These are phyloP conservation scores for Lignosus rhinocerotis DNA, from an alignment of 1,284 basidiomycete species.

Conservation along the genomic window DNA sequence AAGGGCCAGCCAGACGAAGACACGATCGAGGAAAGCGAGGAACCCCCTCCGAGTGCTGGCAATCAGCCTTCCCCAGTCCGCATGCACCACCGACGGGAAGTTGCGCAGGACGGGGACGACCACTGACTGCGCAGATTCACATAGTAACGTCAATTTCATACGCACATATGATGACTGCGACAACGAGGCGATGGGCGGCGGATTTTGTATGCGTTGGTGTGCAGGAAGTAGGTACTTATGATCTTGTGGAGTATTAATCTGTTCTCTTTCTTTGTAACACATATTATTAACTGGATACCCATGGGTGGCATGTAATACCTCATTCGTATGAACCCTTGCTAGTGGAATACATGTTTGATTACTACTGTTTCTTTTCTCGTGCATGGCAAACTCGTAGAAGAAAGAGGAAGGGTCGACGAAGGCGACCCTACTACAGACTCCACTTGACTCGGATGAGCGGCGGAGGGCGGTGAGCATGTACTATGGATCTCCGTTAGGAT, in stretches of 20 bases:
- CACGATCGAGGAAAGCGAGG: slow-evolving; percentile 53
- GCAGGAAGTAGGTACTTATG: slow-evolving; percentile 15
- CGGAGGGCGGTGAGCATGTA: slow-evolving; percentile 4
- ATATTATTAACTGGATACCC: slow-evolving; percentile 25
- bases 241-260: slow-evolving; percentile 27
- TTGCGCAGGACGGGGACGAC: slow-evolving; percentile 35
- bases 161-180: not conserved
- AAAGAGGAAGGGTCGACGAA: too few relatives aligned
- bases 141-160: slow-evolving; percentile 8
- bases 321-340: slow-evolving; percentile 15
- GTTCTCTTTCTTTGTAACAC: slow-evolving; percentile 15
- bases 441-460: too few relatives aligned
- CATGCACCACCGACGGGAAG: slow-evolving; percentile 46
- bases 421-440: too few relatives aligned
- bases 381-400: too few relatives aligned
- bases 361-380: not conserved
- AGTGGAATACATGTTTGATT: slow-evolving; percentile 22
- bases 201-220: not conserved
- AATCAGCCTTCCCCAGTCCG: slow-evolving; percentile 28
- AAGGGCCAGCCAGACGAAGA: slow-evolving; percentile 48
- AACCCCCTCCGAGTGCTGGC: slow-evolving; percentile 45
- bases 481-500: not conserved
- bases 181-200: not conserved
- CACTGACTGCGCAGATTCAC: slow-evolving; percentile 6
- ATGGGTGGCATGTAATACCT: slow-evolving; percentile 13